Conservation (phyloP, 2,329 filamentous ascomycete species). For the Penicillium concentricum region DNA sequence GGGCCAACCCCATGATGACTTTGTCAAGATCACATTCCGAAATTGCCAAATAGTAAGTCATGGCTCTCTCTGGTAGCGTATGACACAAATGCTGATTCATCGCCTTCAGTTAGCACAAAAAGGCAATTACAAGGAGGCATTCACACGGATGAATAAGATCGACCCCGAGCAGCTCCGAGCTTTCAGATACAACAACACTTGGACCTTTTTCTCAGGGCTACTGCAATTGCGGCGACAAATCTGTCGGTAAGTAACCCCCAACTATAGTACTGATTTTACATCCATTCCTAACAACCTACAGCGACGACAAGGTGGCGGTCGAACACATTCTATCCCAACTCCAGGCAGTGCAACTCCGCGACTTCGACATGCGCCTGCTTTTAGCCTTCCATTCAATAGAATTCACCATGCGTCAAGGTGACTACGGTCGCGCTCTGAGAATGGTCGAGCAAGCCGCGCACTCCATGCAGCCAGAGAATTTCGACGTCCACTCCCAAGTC, state of each 20-base stretch:
- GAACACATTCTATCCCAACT: slow-evolving; percentile 59
- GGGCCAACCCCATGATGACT: slow-evolving; percentile 71
- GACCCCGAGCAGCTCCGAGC: slow-evolving; percentile 64
- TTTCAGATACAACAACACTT: slow-evolving; percentile 69
- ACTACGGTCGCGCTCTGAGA: slow-evolving; percentile 54
- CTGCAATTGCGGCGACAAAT: slow-evolving; percentile 44
- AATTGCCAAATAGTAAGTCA: slow-evolving; percentile 60
- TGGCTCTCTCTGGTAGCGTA: neutral
- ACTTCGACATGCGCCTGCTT: slow-evolving; percentile 60
- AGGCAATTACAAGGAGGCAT: slow-evolving; percentile 70
- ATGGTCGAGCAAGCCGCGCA: slow-evolving; percentile 54
- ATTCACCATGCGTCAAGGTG: slow-evolving; percentile 54
- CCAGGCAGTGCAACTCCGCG: slow-evolving; percentile 51
- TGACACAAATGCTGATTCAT: slow-evolving; percentile 1
- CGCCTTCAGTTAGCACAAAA: slow-evolving; percentile 54
- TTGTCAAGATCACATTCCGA: slow-evolving; percentile 70
- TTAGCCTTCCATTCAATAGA: slow-evolving; percentile 62
- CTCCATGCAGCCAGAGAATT: slow-evolving; percentile 53
- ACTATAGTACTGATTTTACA: neutral
- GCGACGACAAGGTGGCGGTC: slow-evolving; percentile 58
- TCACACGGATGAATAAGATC: slow-evolving; percentile 59
- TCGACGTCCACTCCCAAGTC: slow-evolving; percentile 67
- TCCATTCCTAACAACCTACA: slow-evolving; percentile 30
- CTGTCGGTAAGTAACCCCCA: slow-evolving; percentile 35
- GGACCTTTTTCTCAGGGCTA: slow-evolving; percentile 44